Conservation (phyloP, 2,329 filamentous ascomycete genomes). For the Cercospora brassicicola region DNA sequence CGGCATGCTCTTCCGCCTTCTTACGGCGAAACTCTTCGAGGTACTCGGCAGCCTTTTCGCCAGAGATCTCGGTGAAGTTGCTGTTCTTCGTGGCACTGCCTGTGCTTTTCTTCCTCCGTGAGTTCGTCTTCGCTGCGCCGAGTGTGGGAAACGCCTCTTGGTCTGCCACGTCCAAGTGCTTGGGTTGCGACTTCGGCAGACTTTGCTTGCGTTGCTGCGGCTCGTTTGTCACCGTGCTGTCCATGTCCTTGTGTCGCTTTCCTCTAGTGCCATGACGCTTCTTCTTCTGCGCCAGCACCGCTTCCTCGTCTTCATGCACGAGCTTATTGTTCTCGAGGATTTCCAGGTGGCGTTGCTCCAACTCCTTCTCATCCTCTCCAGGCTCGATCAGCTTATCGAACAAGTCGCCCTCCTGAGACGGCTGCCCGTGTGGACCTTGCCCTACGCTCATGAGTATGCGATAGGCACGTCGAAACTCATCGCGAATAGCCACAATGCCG, state of each 20-base stretch:
- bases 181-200: conserved; percentile 3
- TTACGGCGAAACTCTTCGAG: conserved; percentile 33
- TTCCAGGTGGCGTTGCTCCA: conserved; percentile 14
- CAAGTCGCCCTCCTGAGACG: conserved; percentile 18
- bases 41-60: conserved; percentile 29
- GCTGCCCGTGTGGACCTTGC: conserved; percentile 40
- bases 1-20: conserved; percentile 32
- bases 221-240: neutral
- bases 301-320: conserved; percentile 3
- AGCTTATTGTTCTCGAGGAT: conserved; percentile 11
- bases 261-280: conserved; percentile 3
- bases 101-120: conserved; percentile 24
- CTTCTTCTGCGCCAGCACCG: conserved; percentile 4
- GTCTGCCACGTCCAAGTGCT: conserved; percentile 26
- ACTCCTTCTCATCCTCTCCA: conserved; percentile 8
- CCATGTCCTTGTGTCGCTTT: neutral
- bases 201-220: conserved; percentile 6
- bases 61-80: conserved; percentile 31
- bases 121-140: conserved; percentile 19
- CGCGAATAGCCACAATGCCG: conserved; percentile 76
- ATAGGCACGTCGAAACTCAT: conserved; percentile 82
- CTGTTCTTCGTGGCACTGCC: conserved; percentile 15
- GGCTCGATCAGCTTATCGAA: conserved; percentile 23
- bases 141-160: conserved; percentile 34
- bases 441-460: conserved; percentile 63